Conservation (phyloP, 1,139 yeast species). For the Nakaseomyces sp. region DNA sequence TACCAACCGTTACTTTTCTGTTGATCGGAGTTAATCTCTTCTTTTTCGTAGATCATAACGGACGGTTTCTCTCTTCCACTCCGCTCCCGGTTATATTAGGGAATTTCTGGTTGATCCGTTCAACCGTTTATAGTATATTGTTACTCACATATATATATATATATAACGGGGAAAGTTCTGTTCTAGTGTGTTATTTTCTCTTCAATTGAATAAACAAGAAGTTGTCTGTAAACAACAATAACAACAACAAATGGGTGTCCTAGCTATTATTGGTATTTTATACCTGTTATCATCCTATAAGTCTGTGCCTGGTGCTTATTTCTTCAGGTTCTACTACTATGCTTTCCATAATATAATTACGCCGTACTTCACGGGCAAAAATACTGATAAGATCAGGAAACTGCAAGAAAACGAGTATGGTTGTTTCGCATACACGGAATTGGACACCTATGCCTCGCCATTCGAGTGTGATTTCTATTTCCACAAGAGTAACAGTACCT, state of each 20-base stretch:
- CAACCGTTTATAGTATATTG: too few relatives aligned
- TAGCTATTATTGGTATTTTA: neutral
- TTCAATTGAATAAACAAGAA: too few relatives aligned
- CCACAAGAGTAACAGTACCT: slow-evolving; percentile 83
- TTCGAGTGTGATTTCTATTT: slow-evolving; percentile 78
- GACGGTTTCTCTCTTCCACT: too few relatives aligned
- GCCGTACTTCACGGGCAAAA: slow-evolving; percentile 26
- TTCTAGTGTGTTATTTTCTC: neutral
- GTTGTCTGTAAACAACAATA: neutral
- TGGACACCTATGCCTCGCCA: slow-evolving; percentile 56
- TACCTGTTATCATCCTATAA: slow-evolving; percentile 38
- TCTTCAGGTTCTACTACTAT: slow-evolving; percentile 49
- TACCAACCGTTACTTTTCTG: too few relatives aligned
- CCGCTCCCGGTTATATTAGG: too few relatives aligned
- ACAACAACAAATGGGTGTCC: slow-evolving; percentile 7
- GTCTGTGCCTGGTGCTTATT: slow-evolving; percentile 61
- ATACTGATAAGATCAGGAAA: slow-evolving; percentile 19
- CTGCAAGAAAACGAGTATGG: slow-evolving; percentile 20
- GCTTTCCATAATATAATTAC: slow-evolving; percentile 37
- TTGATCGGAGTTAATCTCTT: too few relatives aligned
- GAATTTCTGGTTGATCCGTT: too few relatives aligned
- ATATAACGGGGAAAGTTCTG: too few relatives aligned
- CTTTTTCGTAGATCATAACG: too few relatives aligned
- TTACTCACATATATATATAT: too few relatives aligned
- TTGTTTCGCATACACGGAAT: slow-evolving; percentile 39